These are phyloP conservation scores for Lentinula novae-zelandiae DNA, from an alignment of 1,284 basidiomycete species.

Conservation along the genomic window DNA sequence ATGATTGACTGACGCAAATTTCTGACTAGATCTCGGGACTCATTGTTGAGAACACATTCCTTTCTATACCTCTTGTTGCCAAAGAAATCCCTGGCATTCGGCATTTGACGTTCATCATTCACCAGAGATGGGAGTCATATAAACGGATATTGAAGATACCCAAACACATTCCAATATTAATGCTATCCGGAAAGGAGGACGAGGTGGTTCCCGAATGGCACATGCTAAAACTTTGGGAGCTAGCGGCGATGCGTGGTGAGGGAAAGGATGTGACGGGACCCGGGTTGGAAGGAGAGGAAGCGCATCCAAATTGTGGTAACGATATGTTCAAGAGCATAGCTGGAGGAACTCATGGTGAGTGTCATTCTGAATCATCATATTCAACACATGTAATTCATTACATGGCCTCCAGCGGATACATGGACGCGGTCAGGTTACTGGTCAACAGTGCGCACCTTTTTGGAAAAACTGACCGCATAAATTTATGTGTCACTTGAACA, in stretches of 20 bases:
- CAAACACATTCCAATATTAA: slow-evolving; percentile 25
- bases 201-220: slow-evolving; percentile 28
- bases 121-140: slow-evolving; percentile 34
- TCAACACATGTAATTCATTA: background rate
- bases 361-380: background rate
- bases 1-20: background rate
- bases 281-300: background rate
- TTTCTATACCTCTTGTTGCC: slow-evolving; percentile 31
- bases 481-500: background rate
- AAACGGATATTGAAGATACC: slow-evolving; percentile 24
- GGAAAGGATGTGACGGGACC: slow-evolving; percentile 8
- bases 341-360: slow-evolving; percentile 15
- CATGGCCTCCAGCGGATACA: slow-evolving; percentile 11
- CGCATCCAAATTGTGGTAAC: background rate
- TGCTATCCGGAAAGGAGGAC: slow-evolving; percentile 30
- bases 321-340: slow-evolving; percentile 13
- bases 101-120: slow-evolving; percentile 24
- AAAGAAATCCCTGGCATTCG: slow-evolving; percentile 24
- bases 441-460: slow-evolving; percentile 8
- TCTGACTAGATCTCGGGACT: slow-evolving; percentile 25
- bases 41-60: slow-evolving; percentile 37
- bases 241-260: slow-evolving; percentile 22
- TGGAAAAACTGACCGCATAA: slow-evolving; percentile 1
- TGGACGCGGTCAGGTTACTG: slow-evolving; percentile 14
- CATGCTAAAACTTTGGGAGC: slow-evolving; percentile 28